A percentile compares a stretch with the other conserved stretches of the same genome.
Conservation (phyloP, 169 alveolate genomes). For the Plasmodium sp. region DNA sequence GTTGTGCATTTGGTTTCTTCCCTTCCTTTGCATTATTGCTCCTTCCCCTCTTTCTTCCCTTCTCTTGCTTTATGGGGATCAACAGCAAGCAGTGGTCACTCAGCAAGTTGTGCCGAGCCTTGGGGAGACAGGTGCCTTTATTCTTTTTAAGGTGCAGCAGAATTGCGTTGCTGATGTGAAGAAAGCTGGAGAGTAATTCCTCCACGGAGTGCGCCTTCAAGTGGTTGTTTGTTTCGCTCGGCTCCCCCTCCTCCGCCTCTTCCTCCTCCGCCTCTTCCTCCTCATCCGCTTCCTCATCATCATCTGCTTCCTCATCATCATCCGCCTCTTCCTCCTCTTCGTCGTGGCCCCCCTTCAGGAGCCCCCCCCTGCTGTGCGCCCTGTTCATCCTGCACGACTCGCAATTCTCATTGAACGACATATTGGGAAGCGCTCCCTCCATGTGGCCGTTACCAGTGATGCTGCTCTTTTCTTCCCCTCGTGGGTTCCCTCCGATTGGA, state of each 20-base stretch:
- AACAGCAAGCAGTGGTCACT: constrained; percentile 14
- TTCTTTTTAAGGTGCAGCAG: background rate
- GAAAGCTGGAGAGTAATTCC: background rate
- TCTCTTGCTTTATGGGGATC: background rate
- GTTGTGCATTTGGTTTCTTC: background rate
- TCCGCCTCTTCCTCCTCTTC: background rate
- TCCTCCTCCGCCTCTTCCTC: background rate
- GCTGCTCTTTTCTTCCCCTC: background rate
- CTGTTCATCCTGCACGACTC: background rate
- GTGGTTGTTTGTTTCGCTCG: background rate
- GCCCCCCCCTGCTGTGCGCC: background rate
- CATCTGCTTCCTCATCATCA: background rate
- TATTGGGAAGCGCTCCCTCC: background rate
- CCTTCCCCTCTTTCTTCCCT: background rate
- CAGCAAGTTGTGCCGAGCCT: background rate
- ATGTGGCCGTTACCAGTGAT: background rate
- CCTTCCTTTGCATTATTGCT: background rate
- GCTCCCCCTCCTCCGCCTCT: background rate
- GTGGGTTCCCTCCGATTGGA: background rate
- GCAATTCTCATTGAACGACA: background rate
- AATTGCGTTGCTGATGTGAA: background rate
- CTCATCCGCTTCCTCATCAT: background rate
- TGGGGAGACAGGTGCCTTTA: background rate
- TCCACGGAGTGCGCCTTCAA: background rate
- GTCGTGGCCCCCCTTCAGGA: background rate